A percentile compares a stretch with the other conserved stretches of the same genome.
Conservation (phyloP, 2,329 filamentous ascomycete genomes). For the Pochonia chlamydosporia region DNA sequence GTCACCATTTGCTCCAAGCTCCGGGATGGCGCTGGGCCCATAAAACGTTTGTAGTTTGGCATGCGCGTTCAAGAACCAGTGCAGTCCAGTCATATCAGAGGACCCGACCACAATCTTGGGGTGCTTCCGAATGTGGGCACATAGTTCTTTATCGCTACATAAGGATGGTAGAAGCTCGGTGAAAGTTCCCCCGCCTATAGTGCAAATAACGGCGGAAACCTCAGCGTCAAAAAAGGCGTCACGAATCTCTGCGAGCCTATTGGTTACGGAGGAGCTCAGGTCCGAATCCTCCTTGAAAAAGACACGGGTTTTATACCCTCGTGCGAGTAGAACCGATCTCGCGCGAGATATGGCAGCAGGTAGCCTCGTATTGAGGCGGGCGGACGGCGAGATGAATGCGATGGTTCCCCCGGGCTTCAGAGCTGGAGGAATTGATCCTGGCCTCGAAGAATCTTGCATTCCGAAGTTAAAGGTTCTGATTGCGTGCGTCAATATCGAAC, state of each 20-base stretch:
- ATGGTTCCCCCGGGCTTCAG: constrained; percentile 31
- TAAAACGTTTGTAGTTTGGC: constrained; percentile 38
- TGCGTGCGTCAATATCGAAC: too few species aligned
- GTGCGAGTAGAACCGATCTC: constrained; percentile 18
- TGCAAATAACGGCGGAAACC: constrained; percentile 32
- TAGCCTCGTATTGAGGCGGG: constrained; percentile 26
- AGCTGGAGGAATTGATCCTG: constrained; percentile 19
- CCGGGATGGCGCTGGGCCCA: constrained; percentile 32
- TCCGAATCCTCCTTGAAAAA: constrained; percentile 24
- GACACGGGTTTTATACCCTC: constrained; percentile 27
- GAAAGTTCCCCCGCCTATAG: constrained; percentile 31
- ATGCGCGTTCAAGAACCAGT: constrained; percentile 33
- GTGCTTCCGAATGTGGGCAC: constrained; percentile 23
- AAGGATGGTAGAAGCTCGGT: constrained; percentile 34
- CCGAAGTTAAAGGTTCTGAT: too few species aligned
- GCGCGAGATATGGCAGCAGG: constrained; percentile 25
- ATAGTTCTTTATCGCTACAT: constrained; percentile 27
- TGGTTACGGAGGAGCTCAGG: constrained; percentile 26
- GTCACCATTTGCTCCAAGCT: constrained; percentile 28
- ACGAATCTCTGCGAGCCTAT: constrained; percentile 31
- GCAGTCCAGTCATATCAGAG: constrained; percentile 35
- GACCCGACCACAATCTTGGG: constrained; percentile 38
- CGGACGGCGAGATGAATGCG: constrained; percentile 34
- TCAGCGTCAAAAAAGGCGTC: constrained; percentile 29
- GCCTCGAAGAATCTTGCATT: too few species aligned